These are phyloP conservation scores for Cucumis cinereus DNA, from an alignment of 306 rosid genomes.

Conservation along the genomic window DNA sequence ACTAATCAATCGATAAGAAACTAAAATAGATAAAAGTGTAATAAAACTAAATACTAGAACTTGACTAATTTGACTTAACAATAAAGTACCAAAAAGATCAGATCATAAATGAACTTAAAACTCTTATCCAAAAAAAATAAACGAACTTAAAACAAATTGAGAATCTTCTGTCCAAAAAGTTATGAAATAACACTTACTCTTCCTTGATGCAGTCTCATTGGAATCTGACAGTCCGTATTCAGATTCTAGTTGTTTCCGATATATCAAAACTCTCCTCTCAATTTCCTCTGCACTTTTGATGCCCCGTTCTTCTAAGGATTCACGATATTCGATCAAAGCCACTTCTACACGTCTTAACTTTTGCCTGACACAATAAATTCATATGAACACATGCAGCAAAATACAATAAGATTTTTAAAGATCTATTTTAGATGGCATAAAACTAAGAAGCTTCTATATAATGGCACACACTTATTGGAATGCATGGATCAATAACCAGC, in stretches of 20 bases:
- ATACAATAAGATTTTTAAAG: neutral
- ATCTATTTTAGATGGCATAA: neutral
- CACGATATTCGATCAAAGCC: constrained; percentile 88
- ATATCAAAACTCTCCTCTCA: constrained; percentile 50
- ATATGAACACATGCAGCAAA: constrained; percentile 4
- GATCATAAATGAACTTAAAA: neutral
- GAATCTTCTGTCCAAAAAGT: neutral
- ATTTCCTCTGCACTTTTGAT: constrained; percentile 69
- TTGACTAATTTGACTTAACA: neutral
- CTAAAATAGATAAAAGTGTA: neutral
- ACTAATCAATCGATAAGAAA: neutral
- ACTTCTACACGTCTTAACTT: constrained; percentile 89
- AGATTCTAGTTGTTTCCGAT: constrained; percentile 55
- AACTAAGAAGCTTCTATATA: neutral
- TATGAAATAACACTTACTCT: constrained; percentile 39
- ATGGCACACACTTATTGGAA: neutral
- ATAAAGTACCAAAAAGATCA: neutral
- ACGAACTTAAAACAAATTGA: neutral
- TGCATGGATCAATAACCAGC: neutral
- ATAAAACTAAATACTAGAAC: neutral
- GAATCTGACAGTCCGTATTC: constrained; percentile 74
- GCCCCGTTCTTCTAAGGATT: constrained; percentile 86
- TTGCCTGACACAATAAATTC: constrained; percentile 42
- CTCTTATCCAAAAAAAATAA: too few species aligned
- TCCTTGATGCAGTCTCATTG: constrained; percentile 53